Conservation (phyloP, 192 early-diverging fungal species). For the Backusella tuberculispora region DNA sequence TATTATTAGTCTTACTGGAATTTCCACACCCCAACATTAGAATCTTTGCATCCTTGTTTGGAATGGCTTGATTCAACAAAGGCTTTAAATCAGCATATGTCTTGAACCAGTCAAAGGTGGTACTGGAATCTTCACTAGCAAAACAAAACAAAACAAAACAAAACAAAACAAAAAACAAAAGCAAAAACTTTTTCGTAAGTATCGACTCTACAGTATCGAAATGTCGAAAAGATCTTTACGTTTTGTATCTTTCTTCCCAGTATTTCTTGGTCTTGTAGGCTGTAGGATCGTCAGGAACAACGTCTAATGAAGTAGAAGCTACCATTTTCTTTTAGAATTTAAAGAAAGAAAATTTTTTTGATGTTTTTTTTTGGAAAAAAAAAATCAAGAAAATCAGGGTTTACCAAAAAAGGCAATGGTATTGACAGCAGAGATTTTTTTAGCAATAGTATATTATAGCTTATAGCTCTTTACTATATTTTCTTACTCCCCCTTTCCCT, state of each 20-base stretch:
- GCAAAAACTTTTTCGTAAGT: no score
- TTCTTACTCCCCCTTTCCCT: no score
- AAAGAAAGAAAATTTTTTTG: not conserved
- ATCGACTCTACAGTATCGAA: not conserved
- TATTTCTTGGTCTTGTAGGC: conserved; percentile 78
- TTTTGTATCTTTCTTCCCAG: conserved; percentile 72
- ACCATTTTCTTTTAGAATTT: conserved; percentile 30
- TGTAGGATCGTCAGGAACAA: conserved; percentile 65
- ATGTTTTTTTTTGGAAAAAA: not conserved
- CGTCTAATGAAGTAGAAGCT: conserved; percentile 41
- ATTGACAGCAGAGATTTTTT: no score
- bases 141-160: not conserved
- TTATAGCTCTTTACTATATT: no score
- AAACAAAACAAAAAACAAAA: no score
- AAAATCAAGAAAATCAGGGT: not conserved
- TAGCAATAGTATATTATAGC: no score
- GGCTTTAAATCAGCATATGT: conserved; percentile 74
- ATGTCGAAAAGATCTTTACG: conserved; percentile 36
- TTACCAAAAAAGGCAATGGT: not conserved
- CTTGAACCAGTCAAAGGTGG: conserved; percentile 91
- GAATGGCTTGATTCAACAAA: conserved; percentile 57
- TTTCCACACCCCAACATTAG: conserved; percentile 92
- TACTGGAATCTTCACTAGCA: conserved; percentile 48
- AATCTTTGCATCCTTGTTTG: conserved; percentile 59
- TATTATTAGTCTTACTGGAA: conserved; percentile 49